These are phyloP conservation scores for Saccharum spontaneum DNA, from an alignment of 176 grass and related monocot species.

Conservation along the genomic window DNA sequence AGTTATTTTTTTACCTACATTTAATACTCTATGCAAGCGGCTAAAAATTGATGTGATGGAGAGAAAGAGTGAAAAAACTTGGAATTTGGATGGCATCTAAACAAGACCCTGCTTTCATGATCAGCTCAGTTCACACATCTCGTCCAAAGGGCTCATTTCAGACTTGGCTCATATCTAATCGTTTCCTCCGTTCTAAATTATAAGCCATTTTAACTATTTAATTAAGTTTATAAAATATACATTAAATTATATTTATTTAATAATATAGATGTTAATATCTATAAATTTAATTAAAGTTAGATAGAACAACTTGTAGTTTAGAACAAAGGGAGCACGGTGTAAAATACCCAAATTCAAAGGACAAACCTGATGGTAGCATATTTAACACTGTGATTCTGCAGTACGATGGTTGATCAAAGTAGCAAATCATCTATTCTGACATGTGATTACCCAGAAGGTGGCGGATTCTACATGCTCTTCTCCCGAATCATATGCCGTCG, in stretches of 20 bases:
- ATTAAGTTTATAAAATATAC: no score
- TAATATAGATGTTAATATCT: not conserved
- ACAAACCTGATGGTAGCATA: not conserved
- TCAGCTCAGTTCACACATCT: not conserved
- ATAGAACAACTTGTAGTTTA: not conserved
- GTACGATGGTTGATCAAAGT: no score
- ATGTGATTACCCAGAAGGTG: not conserved
- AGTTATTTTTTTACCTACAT: no score
- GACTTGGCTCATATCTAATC: not conserved
- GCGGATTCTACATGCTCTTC: slow-evolving; percentile 21
- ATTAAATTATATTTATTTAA: not conserved
- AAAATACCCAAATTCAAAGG: not conserved
- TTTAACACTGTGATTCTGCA: not conserved
- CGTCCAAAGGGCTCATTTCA: not conserved
- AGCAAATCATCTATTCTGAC: not conserved
- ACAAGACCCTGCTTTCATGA: no score
- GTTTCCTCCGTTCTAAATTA: no score
- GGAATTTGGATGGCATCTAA: no score
- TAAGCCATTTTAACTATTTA: no score
- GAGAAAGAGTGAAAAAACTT: no score
- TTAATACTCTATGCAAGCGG: no score
- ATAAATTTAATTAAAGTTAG: not conserved
- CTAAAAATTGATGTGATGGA: no score
- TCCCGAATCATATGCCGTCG: slow-evolving; percentile 5
- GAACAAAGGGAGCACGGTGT: not conserved